Conservation (phyloP, 352 stramenopile species). For the Pythium scleroteichum region DNA sequence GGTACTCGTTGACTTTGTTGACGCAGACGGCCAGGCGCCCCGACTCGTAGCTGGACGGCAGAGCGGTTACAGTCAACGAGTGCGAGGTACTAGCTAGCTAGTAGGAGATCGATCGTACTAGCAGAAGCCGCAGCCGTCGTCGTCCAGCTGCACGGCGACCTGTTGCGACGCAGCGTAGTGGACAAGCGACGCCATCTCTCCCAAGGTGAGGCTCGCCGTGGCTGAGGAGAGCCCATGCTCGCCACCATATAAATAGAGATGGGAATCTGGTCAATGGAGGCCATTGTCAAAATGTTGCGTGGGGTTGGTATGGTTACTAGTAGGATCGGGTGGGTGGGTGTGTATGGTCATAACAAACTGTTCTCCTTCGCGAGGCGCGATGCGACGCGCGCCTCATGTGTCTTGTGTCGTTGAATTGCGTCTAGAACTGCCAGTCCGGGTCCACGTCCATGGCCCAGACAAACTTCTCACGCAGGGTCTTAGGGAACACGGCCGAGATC, state of each 20-base stretch:
- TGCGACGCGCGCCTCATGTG: background rate
- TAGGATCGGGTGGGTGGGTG: too few species aligned
- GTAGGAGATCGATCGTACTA: slow-evolving; percentile 40
- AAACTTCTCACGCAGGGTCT: slow-evolving; percentile 99
- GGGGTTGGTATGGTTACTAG: too few species aligned
- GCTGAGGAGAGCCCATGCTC: too few species aligned
- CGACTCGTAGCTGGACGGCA: slow-evolving; percentile 47
- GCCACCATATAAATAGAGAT: background rate
- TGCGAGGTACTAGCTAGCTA: background rate
- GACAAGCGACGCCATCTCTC: slow-evolving; percentile 16
- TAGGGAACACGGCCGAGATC: slow-evolving; percentile 98
- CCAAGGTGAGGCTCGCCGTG: too few species aligned
- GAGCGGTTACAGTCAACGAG: too few species aligned
- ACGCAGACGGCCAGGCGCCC: slow-evolving; percentile 65
- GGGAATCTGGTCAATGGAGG: too few species aligned
- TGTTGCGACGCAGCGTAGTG: slow-evolving; percentile 44
- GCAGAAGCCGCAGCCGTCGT: slow-evolving; percentile 66
- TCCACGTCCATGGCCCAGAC: slow-evolving; percentile 99
- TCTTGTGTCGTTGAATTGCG: too few species aligned
- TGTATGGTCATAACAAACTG: too few species aligned
- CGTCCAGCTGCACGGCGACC: slow-evolving; percentile 54
- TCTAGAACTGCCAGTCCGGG: slow-evolving; percentile 95
- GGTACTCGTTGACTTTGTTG: slow-evolving; percentile 75
- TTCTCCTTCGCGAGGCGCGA: background rate
- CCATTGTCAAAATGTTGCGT: too few species aligned